These are phyloP conservation scores for Penicillium malachiteum DNA, from an alignment of 495 filamentous ascomycete species.

Conservation along the genomic window DNA sequence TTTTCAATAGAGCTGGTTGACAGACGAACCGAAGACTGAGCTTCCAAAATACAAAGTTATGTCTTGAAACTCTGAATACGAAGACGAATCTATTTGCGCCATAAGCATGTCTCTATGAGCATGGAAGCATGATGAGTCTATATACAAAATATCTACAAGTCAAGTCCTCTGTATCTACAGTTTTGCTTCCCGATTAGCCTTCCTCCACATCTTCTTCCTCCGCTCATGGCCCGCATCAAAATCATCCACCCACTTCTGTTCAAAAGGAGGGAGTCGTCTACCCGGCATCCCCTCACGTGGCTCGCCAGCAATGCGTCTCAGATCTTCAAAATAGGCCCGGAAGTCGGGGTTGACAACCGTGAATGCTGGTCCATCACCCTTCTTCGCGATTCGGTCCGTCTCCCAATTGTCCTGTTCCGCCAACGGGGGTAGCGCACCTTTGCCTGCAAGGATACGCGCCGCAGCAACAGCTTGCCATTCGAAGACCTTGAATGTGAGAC, in stretches of 20 bases:
- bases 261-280: slow-evolving; percentile 45
- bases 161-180: not conserved
- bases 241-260: slow-evolving; percentile 47
- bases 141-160: not conserved
- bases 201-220: slow-evolving; percentile 51
- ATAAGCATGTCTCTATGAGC: too few species aligned
- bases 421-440: slow-evolving; percentile 39
- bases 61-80: too few species aligned
- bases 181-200: slow-evolving; percentile 22
- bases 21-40: too few species aligned
- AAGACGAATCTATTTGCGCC: too few species aligned
- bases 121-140: not conserved
- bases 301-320: slow-evolving; percentile 48
- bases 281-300: slow-evolving; percentile 33
- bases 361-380: slow-evolving; percentile 51
- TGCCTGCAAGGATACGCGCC: slow-evolving; percentile 55
- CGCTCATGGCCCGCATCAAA: slow-evolving; percentile 49
- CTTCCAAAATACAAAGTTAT: too few species aligned
- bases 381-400: slow-evolving; percentile 42
- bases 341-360: slow-evolving; percentile 53
- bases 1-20: too few species aligned
- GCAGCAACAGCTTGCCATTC: slow-evolving; percentile 62
- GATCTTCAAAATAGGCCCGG: slow-evolving; percentile 53
- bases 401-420: slow-evolving; percentile 54
- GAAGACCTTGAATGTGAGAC: slow-evolving; percentile 58